Base-by-base conservation (phyloP, 106 monocot species). In the Apostasia ramifera region DNA sequence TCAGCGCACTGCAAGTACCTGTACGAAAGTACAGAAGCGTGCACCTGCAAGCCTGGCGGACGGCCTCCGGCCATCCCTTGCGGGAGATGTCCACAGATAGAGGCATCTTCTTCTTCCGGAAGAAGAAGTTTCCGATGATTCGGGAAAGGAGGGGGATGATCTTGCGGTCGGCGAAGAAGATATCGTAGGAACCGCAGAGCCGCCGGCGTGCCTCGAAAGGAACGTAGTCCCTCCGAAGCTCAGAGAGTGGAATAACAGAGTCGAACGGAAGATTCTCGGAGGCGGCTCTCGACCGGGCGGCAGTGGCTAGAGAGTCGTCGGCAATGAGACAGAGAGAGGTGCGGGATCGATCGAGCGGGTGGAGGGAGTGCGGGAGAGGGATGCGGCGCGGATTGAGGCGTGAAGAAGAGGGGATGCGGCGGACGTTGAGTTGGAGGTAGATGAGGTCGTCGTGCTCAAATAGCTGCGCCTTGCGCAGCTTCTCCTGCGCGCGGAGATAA, bases 121-220 rank as follows among this genome's bases (percentile, higher is more conserved):
- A 80, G 45, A 80, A 77, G 2, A 38, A 57, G 54, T 63, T 72
- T 2, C 84, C 84, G 11, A 84, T 56, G 13, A 84, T 45, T 45
- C 65, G 45, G 40, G 84, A 70, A 10, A 84, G 79, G 53, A 80
- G 41, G 9, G 80, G 80, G 8, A 74, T 40, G 70, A 84, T 66
- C 54, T 61, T 53, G 51, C 80, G 70, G 46, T 84, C 84, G 14
- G 84, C 80, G 73, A 84, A 74, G 71, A 84, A 80, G 62, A 84
- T 61, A 37, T 80, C 77, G 74, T 77, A 63, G 4, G 77, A 70
- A 57, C 62, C 67, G 67, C 70, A 70, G 57, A 84, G 84, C 47
- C 69, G 59, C 39, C 74, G 73, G 59, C 84, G 77, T 39, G 77
- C 69, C 47, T 79, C 80, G 56, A 11, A 67, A 42, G 80, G 48